These are phyloP conservation scores for Beauveria australis DNA, from an alignment of 2,329 filamentous ascomycete genomes.

Conservation along the genomic window DNA sequence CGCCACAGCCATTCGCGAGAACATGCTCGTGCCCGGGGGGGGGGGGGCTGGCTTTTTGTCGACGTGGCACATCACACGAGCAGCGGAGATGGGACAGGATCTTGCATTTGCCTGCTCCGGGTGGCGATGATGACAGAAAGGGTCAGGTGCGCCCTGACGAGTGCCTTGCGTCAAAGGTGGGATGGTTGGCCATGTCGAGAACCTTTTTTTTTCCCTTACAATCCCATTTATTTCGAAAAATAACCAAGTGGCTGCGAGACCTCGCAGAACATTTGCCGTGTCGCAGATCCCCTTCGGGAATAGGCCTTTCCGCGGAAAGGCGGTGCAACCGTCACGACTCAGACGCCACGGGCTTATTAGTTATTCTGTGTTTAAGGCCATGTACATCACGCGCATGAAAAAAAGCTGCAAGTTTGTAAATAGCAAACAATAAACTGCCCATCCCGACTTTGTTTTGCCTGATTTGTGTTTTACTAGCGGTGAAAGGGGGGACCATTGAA, in stretches of 20 bases:
- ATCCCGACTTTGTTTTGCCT: background rate
- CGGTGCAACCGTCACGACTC: background rate
- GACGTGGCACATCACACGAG: slow-evolving; percentile 10
- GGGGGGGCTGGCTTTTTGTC: background rate
- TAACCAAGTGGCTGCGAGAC: too few relatives aligned
- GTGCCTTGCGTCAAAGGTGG: background rate
- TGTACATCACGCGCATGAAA: slow-evolving; percentile 4
- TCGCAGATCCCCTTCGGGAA: too few relatives aligned
- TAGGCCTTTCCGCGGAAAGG: too few relatives aligned
- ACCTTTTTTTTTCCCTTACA: background rate
- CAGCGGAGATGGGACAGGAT: slow-evolving; percentile 9
- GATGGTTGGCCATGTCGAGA: background rate
- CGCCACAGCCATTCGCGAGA: background rate
- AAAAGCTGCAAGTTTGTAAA: background rate
- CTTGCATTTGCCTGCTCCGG: background rate
- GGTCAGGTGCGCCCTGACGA: background rate
- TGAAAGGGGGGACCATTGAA: background rate
- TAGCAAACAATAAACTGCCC: background rate
- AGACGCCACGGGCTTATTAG: background rate
- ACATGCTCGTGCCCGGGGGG: background rate
- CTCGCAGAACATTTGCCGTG: too few relatives aligned
- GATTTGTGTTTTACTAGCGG: background rate
- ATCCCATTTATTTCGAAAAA: too few relatives aligned
- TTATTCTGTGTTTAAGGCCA: background rate
- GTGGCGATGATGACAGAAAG: background rate